Conservation (phyloP, 1,284 basidiomycete genomes). For the Ustilago loliicola region DNA sequence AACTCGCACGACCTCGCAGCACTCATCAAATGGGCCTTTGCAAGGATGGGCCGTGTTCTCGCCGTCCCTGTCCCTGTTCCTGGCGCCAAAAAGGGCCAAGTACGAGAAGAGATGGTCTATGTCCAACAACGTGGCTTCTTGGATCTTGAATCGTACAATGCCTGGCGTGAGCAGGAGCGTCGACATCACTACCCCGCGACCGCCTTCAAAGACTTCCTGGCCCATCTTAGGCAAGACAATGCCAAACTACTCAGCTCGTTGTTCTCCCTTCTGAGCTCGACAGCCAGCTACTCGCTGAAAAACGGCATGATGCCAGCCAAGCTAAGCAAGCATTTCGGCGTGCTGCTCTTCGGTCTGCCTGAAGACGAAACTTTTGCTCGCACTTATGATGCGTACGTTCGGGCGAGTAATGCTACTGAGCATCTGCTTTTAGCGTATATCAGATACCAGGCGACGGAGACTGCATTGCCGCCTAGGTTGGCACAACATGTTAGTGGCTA, state of each 20-base stretch:
- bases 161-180: constrained; percentile 64
- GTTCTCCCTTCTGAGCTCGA: constrained; percentile 66
- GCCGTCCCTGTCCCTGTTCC: constrained; percentile 52
- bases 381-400: constrained; percentile 65
- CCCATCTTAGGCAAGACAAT: constrained; percentile 40
- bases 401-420: constrained; percentile 66
- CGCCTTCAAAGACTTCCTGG: constrained; percentile 53
- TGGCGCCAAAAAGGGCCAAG: constrained; percentile 43
- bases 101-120: constrained; percentile 63
- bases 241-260: constrained; percentile 58
- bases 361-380: constrained; percentile 68
- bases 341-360: constrained; percentile 66
- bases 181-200: constrained; percentile 39
- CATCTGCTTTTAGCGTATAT: constrained; percentile 68
- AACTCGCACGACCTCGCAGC: constrained; percentile 67
- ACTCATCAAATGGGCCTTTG: constrained; percentile 69
- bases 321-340: constrained; percentile 63
- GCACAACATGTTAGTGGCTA: constrained; percentile 63
- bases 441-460: constrained; percentile 51
- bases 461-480: constrained; percentile 57
- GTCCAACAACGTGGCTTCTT: constrained; percentile 68
- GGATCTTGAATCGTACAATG: constrained; percentile 61
- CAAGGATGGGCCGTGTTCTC: constrained; percentile 63
- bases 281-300: constrained; percentile 65
- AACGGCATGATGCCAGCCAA: constrained; percentile 69